phyloP scores from a whole-genome alignment of 1,284 basidiomycete genomes.

The Ustilago sp. region DNA sequence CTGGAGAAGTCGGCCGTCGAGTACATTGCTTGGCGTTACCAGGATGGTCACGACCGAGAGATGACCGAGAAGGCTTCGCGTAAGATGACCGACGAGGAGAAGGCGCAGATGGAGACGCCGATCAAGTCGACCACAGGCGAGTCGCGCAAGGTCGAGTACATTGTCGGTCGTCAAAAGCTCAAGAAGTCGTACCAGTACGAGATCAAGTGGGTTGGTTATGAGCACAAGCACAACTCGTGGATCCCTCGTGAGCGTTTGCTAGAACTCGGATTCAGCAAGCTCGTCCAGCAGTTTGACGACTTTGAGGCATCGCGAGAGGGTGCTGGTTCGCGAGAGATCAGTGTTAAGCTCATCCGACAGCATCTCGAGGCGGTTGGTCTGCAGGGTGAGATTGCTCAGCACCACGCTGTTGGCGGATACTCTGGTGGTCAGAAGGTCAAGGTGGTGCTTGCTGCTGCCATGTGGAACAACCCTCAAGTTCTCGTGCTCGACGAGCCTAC shows the following conservation, averaged over 20 bases:
- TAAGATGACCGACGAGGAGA: constrained; percentile 88
- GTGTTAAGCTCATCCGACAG: constrained; percentile 67
- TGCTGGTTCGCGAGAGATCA: constrained; percentile 77
- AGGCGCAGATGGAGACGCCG: constrained; percentile 82
- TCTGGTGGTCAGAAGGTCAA: constrained; percentile 89
- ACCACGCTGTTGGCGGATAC: constrained; percentile 66
- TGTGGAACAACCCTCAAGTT: constrained; percentile 69
- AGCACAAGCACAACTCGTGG: constrained; percentile 95
- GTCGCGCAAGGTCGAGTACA: constrained; percentile 85
- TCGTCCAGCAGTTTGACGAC: constrained; percentile 96
- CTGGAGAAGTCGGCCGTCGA: constrained; percentile 68
- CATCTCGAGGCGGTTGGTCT: constrained; percentile 80
- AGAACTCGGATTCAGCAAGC: constrained; percentile 88
- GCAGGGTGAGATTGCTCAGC: constrained; percentile 74
- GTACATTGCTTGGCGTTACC: constrained; percentile 90
- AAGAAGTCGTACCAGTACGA: constrained; percentile 95
- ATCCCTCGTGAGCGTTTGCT: constrained; percentile 89
- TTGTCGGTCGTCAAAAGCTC: constrained; percentile 96
- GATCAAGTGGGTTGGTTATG: constrained; percentile 94
- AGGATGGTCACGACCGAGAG: constrained; percentile 97
- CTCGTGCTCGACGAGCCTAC: constrained; percentile 77
- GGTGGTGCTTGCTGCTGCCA: constrained; percentile 72
- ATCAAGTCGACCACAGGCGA: constrained; percentile 93
- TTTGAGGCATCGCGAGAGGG: constrained; percentile 84
- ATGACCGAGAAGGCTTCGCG: constrained; percentile 90